Evolutionary conservation across 2,329 filamentous ascomycete species (phyloP).

Genomic region (Neonectria punicea): DNA sequence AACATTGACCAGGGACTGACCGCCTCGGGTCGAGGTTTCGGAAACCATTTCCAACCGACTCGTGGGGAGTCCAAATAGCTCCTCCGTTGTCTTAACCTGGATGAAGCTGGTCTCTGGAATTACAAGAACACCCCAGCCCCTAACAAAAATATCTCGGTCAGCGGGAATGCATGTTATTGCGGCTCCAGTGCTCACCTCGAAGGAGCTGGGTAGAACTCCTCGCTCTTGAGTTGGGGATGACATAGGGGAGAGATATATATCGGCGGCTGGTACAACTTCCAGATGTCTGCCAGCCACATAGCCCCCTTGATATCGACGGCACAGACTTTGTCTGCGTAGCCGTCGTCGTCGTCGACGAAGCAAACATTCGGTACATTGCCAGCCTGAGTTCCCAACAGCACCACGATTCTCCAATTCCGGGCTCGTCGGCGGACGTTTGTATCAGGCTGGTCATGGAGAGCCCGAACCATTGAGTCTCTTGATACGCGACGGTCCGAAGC

Average conservation of each 20-base stretch:
- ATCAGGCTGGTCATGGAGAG: slow-evolving; percentile 13
- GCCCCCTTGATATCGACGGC: slow-evolving; percentile 62
- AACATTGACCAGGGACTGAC: slow-evolving; percentile 42
- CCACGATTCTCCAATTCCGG: slow-evolving; percentile 61
- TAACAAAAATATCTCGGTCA: slow-evolving; percentile 26
- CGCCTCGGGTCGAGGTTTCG: slow-evolving; percentile 19
- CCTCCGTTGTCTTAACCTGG: slow-evolving; percentile 46
- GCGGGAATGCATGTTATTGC: not conserved
- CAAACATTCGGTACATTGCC: slow-evolving; percentile 65
- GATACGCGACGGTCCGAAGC: slow-evolving; percentile 22
- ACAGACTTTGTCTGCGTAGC: slow-evolving; percentile 60
- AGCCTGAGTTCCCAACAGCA: slow-evolving; percentile 52
- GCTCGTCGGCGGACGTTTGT: slow-evolving; percentile 52
- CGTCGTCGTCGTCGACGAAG: slow-evolving; percentile 58
- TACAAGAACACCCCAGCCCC: slow-evolving; percentile 62
- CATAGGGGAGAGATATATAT: slow-evolving; percentile 41
- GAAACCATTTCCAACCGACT: slow-evolving; percentile 34
- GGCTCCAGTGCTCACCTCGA: slow-evolving; percentile 41
- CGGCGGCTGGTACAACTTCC: slow-evolving; percentile 49
- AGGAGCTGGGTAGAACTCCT: slow-evolving; percentile 42
- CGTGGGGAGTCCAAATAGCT: slow-evolving; percentile 47
- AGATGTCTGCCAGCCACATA: slow-evolving; percentile 64
- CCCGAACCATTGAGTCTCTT: slow-evolving; percentile 3
- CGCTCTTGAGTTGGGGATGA: slow-evolving; percentile 39
- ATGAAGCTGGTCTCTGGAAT: slow-evolving; percentile 58